These are phyloP conservation scores for Solanum okadae DNA, from an alignment of 257 asterid genomes.

Conservation along the genomic window DNA sequence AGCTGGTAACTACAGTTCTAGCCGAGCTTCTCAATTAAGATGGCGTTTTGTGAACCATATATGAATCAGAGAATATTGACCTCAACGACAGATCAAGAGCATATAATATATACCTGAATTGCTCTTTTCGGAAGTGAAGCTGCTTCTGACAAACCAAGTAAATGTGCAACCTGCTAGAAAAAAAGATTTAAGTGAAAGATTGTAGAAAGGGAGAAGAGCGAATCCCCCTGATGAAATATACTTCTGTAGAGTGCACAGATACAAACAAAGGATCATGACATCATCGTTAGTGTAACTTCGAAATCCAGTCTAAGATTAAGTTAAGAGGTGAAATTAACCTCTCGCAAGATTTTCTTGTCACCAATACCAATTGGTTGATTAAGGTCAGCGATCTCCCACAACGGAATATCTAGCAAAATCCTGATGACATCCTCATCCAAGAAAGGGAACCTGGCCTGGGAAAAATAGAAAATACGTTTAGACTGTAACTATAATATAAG, in stretches of 20 bases:
- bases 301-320: not conserved
- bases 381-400: constrained; percentile 93
- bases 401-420: constrained; percentile 71
- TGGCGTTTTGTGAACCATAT: not conserved
- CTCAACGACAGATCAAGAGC: not conserved
- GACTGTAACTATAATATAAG: not conserved
- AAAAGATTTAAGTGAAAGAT: not conserved
- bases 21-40: not conserved
- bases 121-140: constrained; percentile 87
- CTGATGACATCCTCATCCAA: constrained; percentile 86
- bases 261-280: not conserved
- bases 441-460: constrained; percentile 90
- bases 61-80: not conserved
- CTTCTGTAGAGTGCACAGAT: not conserved
- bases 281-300: not conserved
- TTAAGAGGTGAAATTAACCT: constrained; percentile 25
- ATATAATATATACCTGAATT: constrained; percentile 54
- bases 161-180: constrained; percentile 55
- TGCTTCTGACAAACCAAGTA: constrained; percentile 74
- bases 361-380: constrained; percentile 82
- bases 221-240: not conserved
- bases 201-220: not conserved
- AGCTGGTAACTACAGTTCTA: not conserved
- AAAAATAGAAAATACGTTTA: not conserved
- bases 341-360: constrained; percentile 83